A percentile compares a stretch with the other conserved stretches of the same genome.
Evolutionary conservation across 805 yeast species (phyloP).

Genomic region (Candida suzukii): DNA sequence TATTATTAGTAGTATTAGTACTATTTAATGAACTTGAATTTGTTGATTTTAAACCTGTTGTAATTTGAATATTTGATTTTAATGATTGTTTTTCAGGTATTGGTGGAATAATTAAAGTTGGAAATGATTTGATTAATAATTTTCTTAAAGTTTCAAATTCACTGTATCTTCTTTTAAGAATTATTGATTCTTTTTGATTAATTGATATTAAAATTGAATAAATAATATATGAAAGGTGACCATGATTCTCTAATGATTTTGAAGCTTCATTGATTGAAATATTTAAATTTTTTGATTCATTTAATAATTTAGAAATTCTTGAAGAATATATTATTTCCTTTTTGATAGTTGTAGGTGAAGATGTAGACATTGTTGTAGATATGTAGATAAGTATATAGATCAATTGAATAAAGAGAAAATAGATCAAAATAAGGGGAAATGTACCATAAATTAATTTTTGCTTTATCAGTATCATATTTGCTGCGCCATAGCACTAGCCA

Average conservation of each 20-base stretch:
- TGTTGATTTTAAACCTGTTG: conserved; percentile 17
- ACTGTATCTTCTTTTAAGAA: conserved; percentile 79
- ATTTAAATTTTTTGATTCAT: conserved; percentile 7
- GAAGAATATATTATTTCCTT: conserved; percentile 15
- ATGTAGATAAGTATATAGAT: not conserved
- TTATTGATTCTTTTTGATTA: conserved; percentile 27
- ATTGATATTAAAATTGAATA: conserved; percentile 65
- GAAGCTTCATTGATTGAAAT: conserved; percentile 67
- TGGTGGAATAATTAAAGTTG: conserved; percentile 83
- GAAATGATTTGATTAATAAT: conserved; percentile 63
- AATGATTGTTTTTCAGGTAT: conserved; percentile 82
- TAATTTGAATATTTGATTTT: conserved; percentile 23
- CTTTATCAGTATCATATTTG: too few species aligned
- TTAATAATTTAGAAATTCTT: conserved; percentile 18
- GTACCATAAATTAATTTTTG: too few species aligned
- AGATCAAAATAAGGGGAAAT: too few species aligned
- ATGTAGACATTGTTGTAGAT: not conserved
- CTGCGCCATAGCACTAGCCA: too few species aligned
- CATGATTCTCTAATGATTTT: conserved; percentile 72
- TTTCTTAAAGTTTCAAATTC: conserved; percentile 84
- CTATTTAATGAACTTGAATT: not conserved
- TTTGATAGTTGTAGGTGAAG: too few species aligned
- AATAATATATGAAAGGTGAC: conserved; percentile 50
- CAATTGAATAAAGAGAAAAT: not conserved
- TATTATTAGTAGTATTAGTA: not conserved